Percentiles rank a stretch among this genome's conserved stretches.
These are phyloP conservation scores for Pseudohalonectria lignicola DNA, from an alignment of 2,329 filamentous ascomycete genomes.

Conservation along the genomic window DNA sequence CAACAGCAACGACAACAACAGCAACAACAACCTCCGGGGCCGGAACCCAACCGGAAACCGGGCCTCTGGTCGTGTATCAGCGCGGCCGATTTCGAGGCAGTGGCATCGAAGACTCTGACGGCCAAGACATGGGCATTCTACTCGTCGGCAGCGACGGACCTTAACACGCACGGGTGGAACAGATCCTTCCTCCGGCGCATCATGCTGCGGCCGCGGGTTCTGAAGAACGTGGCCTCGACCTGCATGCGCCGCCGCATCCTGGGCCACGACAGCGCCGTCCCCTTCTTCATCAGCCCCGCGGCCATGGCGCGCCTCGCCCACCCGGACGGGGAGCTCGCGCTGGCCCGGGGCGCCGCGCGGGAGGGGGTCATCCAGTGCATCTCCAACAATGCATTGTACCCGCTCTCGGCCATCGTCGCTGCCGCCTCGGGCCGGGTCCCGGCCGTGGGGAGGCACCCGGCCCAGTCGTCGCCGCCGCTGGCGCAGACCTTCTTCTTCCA, in stretches of 20 bases:
- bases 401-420: constrained; percentile 9
- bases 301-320: constrained; percentile 38
- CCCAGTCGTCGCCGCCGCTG: neutral
- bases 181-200: constrained; percentile 34
- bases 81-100: constrained; percentile 34
- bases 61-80: constrained; percentile 32
- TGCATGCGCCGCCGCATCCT: constrained; percentile 27
- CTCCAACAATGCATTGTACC: constrained; percentile 11
- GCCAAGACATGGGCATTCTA: constrained; percentile 44
- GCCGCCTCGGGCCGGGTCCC: constrained; percentile 1
- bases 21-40: neutral
- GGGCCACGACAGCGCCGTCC: constrained; percentile 26
- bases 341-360: constrained; percentile 33
- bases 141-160: constrained; percentile 39
- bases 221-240: constrained; percentile 33
- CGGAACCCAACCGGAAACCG: constrained; percentile 11
- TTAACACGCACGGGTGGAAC: constrained; percentile 37
- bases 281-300: constrained; percentile 38
- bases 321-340: constrained; percentile 38
- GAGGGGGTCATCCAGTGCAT: constrained; percentile 35
- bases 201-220: constrained; percentile 38
- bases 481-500: constrained; percentile 38
- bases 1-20: constrained; percentile 5
- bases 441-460: neutral
- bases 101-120: constrained; percentile 30